Evolutionary conservation across 345 rosid genomes (phyloP), one percentile per base, ranked within the genome.

Genomic region (Rubroshorea leprosula): DNA sequence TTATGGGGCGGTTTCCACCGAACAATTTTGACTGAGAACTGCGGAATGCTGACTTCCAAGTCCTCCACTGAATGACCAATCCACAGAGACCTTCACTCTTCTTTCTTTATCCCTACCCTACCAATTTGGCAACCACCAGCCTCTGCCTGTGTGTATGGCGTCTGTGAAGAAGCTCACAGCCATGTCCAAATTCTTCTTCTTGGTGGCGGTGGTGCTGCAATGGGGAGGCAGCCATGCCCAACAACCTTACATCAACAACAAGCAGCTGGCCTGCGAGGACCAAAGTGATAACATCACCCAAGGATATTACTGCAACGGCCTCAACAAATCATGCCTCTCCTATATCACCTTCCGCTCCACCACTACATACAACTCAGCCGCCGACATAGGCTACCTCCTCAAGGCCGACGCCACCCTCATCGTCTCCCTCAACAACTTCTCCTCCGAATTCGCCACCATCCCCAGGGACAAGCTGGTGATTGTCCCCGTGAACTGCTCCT

Each of bases 331-430:
- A 2, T 92, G 98, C 66, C 83, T 62, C 21, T 78, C 93, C 18
- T 89, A 81, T 66, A 73, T 92, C 50, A 89, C 93, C 69, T 92
- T 86, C 83, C 73, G 93, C 49, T 65, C 97, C 16, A 63, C 76
- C 23, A 57, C 78, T 41, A 56, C 62, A 48, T 84, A 86, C 76
- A 23, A 17, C 57, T 49, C 86, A 15, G 68, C 91, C 0, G 64
- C 47, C 58, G 0, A 55, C 49, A 76, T 86, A 61, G 73, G 63
- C 50, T 39, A 62, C 54, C 87, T 77, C 23, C 66, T 92, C 43
- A 60, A 52, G 49, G 68, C 62, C 65, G 11, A 61, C 11, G 58
- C 87, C 57, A 0, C 79, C 51, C 68, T 23, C 46, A 74, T 92
- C 62, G 76, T 62, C 57, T 65, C 89, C 66, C 20, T 78, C 74